Percentiles rank a stretch among this genome's conserved stretches.
These are phyloP conservation scores for Diplodia seriata DNA, from an alignment of 2,329 filamentous ascomycete species.

Conservation along the genomic window DNA sequence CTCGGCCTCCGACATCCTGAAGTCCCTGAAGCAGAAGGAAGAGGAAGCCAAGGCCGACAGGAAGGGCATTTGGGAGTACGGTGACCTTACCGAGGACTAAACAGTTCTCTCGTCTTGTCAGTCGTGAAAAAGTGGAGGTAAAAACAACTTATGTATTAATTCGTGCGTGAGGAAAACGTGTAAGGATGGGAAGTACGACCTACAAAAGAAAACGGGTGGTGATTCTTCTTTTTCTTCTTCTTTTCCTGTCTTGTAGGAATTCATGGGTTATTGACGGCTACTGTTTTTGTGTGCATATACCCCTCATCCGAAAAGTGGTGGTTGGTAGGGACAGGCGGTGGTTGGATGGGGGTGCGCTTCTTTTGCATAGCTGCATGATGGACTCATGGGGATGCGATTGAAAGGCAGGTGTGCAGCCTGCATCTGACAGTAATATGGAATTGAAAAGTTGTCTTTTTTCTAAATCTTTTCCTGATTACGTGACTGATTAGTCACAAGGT, in stretches of 20 bases:
- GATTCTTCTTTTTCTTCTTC: not conserved
- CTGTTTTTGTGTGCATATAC: slow-evolving; percentile 4
- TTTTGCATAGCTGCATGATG: not conserved
- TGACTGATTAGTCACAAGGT: too few species aligned
- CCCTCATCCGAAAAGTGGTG: not conserved
- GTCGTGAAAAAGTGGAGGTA: not conserved
- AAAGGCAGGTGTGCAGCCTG: not conserved
- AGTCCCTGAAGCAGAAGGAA: slow-evolving; percentile 75
- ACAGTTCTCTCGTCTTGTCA: not conserved
- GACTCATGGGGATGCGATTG: not conserved
- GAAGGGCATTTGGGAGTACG: slow-evolving; percentile 97
- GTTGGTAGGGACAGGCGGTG: not conserved
- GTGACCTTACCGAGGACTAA: slow-evolving; percentile 78
- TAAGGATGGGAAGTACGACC: not conserved
- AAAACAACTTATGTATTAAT: slow-evolving; percentile 6
- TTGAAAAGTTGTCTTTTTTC: not conserved
- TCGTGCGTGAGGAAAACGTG: not conserved
- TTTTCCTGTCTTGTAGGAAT: slow-evolving; percentile 7
- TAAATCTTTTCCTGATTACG: not conserved
- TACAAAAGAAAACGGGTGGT: not conserved
- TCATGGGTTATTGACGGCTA: not conserved
- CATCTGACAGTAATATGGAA: not conserved
- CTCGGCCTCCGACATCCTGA: slow-evolving; percentile 73
- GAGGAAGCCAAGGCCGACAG: slow-evolving; percentile 79
- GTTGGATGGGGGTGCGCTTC: not conserved